A percentile compares a stretch with the other conserved stretches of the same genome.
These are phyloP conservation scores for Luffa acutangula DNA, from an alignment of 306 rosid genomes.

Conservation along the genomic window DNA sequence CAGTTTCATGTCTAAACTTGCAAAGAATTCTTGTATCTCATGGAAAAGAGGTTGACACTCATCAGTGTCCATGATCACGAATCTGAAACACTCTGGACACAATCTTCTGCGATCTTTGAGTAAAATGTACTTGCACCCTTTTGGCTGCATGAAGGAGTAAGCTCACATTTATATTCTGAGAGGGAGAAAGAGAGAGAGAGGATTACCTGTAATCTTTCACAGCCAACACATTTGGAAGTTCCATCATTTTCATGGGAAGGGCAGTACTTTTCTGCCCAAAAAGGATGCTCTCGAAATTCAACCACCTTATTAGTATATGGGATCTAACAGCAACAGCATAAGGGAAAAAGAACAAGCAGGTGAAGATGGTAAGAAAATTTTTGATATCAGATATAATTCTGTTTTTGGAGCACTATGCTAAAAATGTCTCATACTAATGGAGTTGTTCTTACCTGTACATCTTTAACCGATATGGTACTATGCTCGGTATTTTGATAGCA, in stretches of 20 bases:
- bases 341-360: not conserved
- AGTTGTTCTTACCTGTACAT: not conserved
- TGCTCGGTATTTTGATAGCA: not conserved
- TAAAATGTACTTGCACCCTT: constrained; percentile 51
- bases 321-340: constrained; percentile 35
- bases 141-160: constrained; percentile 39
- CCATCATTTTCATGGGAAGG: constrained; percentile 89
- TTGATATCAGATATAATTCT: not conserved
- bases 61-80: constrained; percentile 78
- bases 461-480: not conserved
- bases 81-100: constrained; percentile 84
- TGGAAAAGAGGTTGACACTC: constrained; percentile 93
- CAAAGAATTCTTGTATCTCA: constrained; percentile 83
- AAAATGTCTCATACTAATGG: not conserved
- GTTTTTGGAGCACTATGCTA: not conserved
- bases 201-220: constrained; percentile 90
- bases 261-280: constrained; percentile 85
- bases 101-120: constrained; percentile 89
- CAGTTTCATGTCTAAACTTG: constrained; percentile 80
- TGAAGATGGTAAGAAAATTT: not conserved
- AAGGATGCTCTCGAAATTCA: constrained; percentile 85
- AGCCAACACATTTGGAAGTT: constrained; percentile 90
- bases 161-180: not conserved
- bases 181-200: not conserved
- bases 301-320: constrained; percentile 62